phyloP scores from a whole-genome alignment of 495 filamentous ascomycete genomes.

The Hypoxylon lienhwacheense region DNA sequence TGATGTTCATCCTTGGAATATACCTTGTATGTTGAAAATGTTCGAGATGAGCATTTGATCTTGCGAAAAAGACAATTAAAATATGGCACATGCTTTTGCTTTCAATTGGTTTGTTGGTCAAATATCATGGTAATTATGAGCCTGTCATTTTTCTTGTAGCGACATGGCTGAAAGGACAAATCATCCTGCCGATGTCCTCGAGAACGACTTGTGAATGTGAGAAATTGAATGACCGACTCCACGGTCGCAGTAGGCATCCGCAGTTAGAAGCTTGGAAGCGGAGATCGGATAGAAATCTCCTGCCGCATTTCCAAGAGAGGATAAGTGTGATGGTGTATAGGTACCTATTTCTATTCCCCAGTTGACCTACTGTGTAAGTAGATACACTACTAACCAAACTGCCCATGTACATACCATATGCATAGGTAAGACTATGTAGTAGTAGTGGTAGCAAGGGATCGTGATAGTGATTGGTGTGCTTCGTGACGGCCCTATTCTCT shows the following conservation, averaged over 20 bases:
- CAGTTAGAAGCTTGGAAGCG: constrained; percentile 13
- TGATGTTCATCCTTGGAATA: constrained; percentile 1
- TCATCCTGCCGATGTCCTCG: constrained; percentile 5
- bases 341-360: too few relatives aligned
- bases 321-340: constrained; percentile 1
- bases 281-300: constrained; percentile 30
- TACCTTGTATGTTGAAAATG: too few relatives aligned
- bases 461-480: constrained; percentile 23
- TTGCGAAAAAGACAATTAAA: too few relatives aligned
- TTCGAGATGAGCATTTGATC: too few relatives aligned
- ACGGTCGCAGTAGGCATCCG: constrained; percentile 18
- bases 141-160: too few relatives aligned
- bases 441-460: constrained; percentile 13
- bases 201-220: not conserved
- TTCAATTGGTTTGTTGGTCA: too few relatives aligned
- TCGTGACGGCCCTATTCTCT: constrained; percentile 18
- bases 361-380: too few relatives aligned
- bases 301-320: constrained; percentile 25
- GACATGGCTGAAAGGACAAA: constrained; percentile 7
- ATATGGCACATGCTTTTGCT: too few relatives aligned
- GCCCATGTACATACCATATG: too few relatives aligned
- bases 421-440: not conserved
- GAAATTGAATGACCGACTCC: constrained; percentile 3
- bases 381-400: too few relatives aligned
- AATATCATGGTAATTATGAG: too few relatives aligned